Base-by-base conservation (phyloP, 805 yeast species). In the Zygosaccharomyces gambellarensis region DNA sequence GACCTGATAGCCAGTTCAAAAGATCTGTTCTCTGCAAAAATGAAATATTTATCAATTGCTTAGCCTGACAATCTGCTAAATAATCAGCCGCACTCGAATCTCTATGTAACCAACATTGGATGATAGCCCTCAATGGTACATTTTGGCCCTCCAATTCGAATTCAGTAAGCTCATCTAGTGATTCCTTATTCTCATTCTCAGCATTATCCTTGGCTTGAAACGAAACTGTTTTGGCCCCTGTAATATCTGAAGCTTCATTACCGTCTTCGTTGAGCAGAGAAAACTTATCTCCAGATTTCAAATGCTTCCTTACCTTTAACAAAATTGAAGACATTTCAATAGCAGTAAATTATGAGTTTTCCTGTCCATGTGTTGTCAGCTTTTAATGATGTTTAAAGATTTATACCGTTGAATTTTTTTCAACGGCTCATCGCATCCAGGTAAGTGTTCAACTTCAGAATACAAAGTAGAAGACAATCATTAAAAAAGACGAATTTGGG, bases 1-100 rank as follows among this genome's bases (percentile, higher is more conserved):
- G 74, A 3, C 96, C 96, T 51, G 77, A 78, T 45, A 92, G 75
- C 90, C 94, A 90, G 28, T 87, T 78, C 47, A 85, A 75, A 52
- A 92, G 75, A 63, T 92, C 96, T 7, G 89, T 83, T 68, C 95
- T 82, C 59, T 89, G 95, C 63, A 87, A 69, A 62, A 92, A 90
- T 49, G 87, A 82, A 63, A 92, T 78, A 54, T 87, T 87, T 2
- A 81, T 74, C 30, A 92, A 75, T 2, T 79, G 76, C 36, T 77
- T 71, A 44, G 75, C 77, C 59, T 81, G 84, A 55, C 96, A 87
- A 34, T 79, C 82, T 9, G 82, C 77, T 51, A 89, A 78, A 64
- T 92, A 90, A 47, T 88, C 95, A 10, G 96, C 84, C 40, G 90
- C 84, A 36, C 83, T 78, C 25, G 86, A 75, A 47, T 86, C 87